Conservation (phyloP, 495 filamentous ascomycete genomes). For the Aspergillus heteromorphus region DNA sequence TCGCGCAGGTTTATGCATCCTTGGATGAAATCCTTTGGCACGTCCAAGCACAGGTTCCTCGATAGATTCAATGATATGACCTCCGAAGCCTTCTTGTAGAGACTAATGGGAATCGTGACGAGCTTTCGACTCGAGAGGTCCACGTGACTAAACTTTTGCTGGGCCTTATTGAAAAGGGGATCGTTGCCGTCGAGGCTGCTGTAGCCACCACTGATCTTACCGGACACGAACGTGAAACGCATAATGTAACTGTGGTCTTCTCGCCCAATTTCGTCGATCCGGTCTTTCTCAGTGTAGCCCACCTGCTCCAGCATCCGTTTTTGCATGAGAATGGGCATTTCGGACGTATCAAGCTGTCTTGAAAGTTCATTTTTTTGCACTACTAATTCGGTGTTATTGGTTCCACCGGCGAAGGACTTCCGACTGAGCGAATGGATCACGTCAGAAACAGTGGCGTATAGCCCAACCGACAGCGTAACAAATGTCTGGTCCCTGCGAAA, state of each 20-base stretch:
- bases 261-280: conserved; percentile 89
- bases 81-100: conserved; percentile 86
- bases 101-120: conserved; percentile 86
- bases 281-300: conserved; percentile 82
- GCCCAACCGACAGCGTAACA: conserved; percentile 73
- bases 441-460: conserved; percentile 79
- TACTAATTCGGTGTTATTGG: conserved; percentile 92
- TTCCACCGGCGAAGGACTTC: conserved; percentile 86
- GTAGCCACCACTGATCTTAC: conserved; percentile 74
- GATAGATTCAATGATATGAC: conserved; percentile 95
- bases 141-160: conserved; percentile 87
- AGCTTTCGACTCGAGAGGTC: conserved; percentile 89
- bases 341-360: conserved; percentile 67
- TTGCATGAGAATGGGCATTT: conserved; percentile 86
- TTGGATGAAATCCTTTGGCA: conserved; percentile 95
- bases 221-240: conserved; percentile 89
- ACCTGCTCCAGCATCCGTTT: conserved; percentile 88
- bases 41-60: conserved; percentile 81
- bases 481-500: conserved; percentile 93
- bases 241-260: conserved; percentile 97
- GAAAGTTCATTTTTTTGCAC: conserved; percentile 89
- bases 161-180: conserved; percentile 63
- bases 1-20: conserved; percentile 86
- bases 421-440: conserved; percentile 77
- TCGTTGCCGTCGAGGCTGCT: conserved; percentile 63